phyloP scores from a whole-genome alignment of 106 monocot species.

The Acanthochlamys bracteata region DNA sequence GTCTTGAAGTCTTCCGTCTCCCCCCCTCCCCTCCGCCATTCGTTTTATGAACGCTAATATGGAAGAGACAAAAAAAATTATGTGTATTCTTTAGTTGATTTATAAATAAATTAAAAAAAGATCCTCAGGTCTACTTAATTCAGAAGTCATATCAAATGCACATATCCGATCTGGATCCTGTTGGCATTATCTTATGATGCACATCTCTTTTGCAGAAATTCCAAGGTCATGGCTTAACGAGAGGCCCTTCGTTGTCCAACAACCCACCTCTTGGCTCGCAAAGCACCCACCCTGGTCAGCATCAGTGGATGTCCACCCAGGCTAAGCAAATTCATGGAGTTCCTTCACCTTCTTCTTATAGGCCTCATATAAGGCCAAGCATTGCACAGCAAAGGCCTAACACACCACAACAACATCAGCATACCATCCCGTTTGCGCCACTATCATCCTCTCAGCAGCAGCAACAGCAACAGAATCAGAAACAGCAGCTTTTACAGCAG shows the following conservation, averaged over 20 bases:
- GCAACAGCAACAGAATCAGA: conserved; percentile 23
- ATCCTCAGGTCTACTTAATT: no score
- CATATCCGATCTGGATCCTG: no score
- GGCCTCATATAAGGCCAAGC: conserved; percentile 46
- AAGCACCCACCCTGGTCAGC: conserved; percentile 36
- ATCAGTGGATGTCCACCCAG: conserved; percentile 36
- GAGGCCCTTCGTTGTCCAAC: conserved; percentile 25
- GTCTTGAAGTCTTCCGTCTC: background rate
- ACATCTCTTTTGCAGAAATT: conserved; percentile 34
- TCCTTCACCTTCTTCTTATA: conserved; percentile 31
- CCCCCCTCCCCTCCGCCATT: background rate
- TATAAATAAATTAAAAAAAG: no score
- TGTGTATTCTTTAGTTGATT: no score
- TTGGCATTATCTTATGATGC: no score
- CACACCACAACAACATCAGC: conserved; percentile 17
- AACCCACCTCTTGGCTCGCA: conserved; percentile 27
- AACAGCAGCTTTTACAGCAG: conserved; percentile 1
- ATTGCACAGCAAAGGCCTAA: conserved; percentile 46
- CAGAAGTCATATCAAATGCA: no score
- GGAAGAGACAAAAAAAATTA: no score
- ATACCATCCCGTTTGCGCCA: conserved; percentile 14
- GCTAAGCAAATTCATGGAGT: conserved; percentile 36
- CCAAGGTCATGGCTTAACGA: conserved; percentile 33
- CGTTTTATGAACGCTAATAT: no score
- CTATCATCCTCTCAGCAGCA: conserved; percentile 22